Evolutionary conservation across 139 green algal species (phyloP).

Genomic region (Chlamydomonas sp.): DNA sequence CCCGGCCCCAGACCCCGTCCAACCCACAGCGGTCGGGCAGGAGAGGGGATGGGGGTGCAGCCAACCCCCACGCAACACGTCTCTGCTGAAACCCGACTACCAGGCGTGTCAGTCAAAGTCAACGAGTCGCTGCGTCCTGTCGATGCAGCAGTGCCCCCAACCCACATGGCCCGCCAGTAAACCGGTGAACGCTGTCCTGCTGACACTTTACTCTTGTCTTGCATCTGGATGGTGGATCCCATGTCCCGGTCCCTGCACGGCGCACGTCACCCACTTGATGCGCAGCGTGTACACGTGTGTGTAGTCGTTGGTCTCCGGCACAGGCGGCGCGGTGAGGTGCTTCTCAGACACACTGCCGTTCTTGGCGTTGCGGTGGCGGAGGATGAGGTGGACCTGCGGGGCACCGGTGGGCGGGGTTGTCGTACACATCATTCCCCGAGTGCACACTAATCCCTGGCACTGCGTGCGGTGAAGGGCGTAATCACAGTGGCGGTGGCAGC

Average conservation of each 20-base stretch:
- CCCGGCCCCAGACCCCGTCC: too few relatives aligned
- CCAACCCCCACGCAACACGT: too few relatives aligned
- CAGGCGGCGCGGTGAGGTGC: constrained; percentile 84
- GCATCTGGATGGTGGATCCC: too few relatives aligned
- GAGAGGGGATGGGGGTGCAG: too few relatives aligned
- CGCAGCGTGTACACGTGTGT: constrained; percentile 83
- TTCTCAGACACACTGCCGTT: constrained; percentile 86
- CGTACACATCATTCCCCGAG: neutral
- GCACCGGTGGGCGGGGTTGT: neutral
- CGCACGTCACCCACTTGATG: neutral
- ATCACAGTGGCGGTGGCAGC: neutral
- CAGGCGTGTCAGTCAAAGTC: too few relatives aligned
- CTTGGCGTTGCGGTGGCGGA: constrained; percentile 79
- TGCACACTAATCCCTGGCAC: neutral
- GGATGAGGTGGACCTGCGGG: constrained; percentile 91
- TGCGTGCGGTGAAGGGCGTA: neutral
- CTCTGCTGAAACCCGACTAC: too few relatives aligned
- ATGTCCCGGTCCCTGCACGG: neutral
- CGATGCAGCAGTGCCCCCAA: too few relatives aligned
- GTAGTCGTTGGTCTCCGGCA: constrained; percentile 61
- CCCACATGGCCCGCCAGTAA: too few relatives aligned
- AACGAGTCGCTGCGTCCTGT: too few relatives aligned
- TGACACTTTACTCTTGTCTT: too few relatives aligned
- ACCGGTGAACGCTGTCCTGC: too few relatives aligned
- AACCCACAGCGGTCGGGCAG: too few relatives aligned